Evolutionary conservation across 257 asterid genomes (phyloP).

Genomic region (Marsdenia floribunda): DNA sequence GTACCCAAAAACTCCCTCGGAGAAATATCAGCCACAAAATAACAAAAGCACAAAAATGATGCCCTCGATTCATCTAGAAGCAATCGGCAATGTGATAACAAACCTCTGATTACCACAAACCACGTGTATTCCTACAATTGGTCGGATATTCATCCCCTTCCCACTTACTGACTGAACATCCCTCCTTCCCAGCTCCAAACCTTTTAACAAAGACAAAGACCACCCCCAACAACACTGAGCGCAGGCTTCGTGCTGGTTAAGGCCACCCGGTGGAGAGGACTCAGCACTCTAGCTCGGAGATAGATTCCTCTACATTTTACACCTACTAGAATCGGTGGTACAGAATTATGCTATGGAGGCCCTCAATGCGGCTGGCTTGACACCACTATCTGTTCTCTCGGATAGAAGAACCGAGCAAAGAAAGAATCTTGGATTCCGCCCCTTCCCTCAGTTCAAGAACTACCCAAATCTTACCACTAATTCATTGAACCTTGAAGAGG

Average conservation of each 20-base stretch:
- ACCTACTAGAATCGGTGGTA: background rate
- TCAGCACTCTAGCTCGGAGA: background rate
- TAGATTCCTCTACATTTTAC: too few species aligned
- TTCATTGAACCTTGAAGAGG: constrained; percentile 10
- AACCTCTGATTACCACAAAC: constrained; percentile 18
- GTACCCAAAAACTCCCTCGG: constrained; percentile 9
- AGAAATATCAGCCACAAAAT: constrained; percentile 51
- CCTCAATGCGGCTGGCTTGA: constrained; percentile 64
- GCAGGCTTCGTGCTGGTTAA: background rate
- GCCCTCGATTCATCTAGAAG: constrained; percentile 17
- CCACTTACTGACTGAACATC: constrained; percentile 13
- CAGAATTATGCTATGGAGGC: constrained; percentile 60
- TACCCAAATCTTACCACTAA: constrained; percentile 11
- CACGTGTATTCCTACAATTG: constrained; percentile 41
- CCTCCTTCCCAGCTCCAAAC: background rate
- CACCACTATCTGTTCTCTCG: constrained; percentile 72
- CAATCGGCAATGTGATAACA: constrained; percentile 27
- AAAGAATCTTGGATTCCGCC: constrained; percentile 27
- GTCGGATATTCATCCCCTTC: constrained; percentile 23
- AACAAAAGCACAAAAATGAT: constrained; percentile 10
- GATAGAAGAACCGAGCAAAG: constrained; percentile 53
- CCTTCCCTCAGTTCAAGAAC: constrained; percentile 36
- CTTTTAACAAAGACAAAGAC: background rate
- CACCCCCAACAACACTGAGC: constrained; percentile 15
- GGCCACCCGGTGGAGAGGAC: background rate